A percentile compares a stretch with the other conserved stretches of the same genome.
Evolutionary conservation across 495 filamentous ascomycete genomes (phyloP).

Genomic region (Trichoderma reesei): DNA sequence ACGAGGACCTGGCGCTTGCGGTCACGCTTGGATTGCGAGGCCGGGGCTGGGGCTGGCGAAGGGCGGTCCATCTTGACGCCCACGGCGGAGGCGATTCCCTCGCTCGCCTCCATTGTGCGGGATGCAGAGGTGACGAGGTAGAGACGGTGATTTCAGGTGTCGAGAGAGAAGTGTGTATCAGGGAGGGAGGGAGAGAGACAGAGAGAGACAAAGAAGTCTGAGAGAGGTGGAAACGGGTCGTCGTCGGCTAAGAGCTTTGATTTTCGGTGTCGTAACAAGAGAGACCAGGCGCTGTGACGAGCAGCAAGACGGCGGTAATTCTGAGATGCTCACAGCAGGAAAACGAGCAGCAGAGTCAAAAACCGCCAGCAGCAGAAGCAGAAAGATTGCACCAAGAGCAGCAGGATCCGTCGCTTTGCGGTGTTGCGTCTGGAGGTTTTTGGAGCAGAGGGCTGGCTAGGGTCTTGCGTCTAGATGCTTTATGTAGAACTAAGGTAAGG

Average conservation of each 20-base stretch:
- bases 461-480: slow-evolving; percentile 6
- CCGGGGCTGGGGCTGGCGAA: slow-evolving; percentile 16
- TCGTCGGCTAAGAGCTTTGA: too few relatives aligned
- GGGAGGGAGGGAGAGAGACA: neutral
- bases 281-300: too few relatives aligned
- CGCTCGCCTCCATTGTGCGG: slow-evolving; percentile 25
- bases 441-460: slow-evolving; percentile 2
- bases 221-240: neutral
- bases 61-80: slow-evolving; percentile 15
- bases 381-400: too few relatives aligned
- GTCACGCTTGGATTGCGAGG: slow-evolving; percentile 69
- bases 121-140: neutral
- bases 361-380: neutral
- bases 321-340: too few relatives aligned
- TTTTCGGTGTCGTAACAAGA: too few relatives aligned
- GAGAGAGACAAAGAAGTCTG: neutral
- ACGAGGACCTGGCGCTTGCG: slow-evolving; percentile 71
- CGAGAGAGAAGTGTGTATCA: neutral
- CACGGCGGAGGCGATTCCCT: slow-evolving; percentile 15
- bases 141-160: neutral
- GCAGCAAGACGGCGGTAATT: too few relatives aligned
- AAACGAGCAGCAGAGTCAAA: too few relatives aligned
- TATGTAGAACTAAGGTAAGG: too few relatives aligned
- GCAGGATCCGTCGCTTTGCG: neutral
- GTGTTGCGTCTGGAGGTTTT: neutral